phyloP scores from a whole-genome alignment of 225 moss, liverwort and hornwort species.

The Ulota crispa region DNA sequence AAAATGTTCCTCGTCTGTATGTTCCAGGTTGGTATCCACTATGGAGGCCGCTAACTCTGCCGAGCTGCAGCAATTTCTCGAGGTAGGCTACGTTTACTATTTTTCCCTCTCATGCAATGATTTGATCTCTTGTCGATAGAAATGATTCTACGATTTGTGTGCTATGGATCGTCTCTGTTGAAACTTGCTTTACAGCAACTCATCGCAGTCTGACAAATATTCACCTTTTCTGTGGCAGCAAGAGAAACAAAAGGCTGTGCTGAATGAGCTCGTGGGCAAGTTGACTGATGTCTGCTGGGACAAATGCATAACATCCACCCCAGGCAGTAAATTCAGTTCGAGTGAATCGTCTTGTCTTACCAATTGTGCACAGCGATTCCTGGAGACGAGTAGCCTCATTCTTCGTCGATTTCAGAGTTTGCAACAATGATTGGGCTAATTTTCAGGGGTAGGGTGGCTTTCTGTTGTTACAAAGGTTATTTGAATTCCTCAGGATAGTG shows the following conservation, averaged over 20 bases:
- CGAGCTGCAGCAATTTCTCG: conserved; percentile 58
- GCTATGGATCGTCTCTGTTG: neutral
- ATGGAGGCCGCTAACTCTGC: conserved; percentile 50
- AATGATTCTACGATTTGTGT: neutral
- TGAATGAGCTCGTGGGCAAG: conserved; percentile 98
- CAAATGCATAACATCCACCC: conserved; percentile 92
- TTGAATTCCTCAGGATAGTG: conserved; percentile 1
- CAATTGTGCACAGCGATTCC: conserved; percentile 90
- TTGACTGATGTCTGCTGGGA: conserved; percentile 98
- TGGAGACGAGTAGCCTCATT: conserved; percentile 95
- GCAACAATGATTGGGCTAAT: conserved; percentile 55
- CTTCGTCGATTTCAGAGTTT: conserved; percentile 90
- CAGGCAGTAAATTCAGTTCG: conserved; percentile 95
- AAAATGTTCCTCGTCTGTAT: neutral
- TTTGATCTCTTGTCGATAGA: neutral
- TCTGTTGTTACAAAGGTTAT: neutral
- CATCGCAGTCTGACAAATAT: neutral
- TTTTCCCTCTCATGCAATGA: neutral
- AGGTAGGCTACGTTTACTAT: conserved; percentile 27
- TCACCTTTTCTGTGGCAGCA: conserved; percentile 50
- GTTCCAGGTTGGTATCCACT: conserved; percentile 9
- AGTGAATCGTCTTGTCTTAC: conserved; percentile 86
- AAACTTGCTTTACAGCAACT: neutral
- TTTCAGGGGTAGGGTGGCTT: conserved; percentile 14
- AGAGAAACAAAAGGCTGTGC: conserved; percentile 95